Conservation (phyloP, 345 rosid genomes). For the Salix koriyanagi region DNA sequence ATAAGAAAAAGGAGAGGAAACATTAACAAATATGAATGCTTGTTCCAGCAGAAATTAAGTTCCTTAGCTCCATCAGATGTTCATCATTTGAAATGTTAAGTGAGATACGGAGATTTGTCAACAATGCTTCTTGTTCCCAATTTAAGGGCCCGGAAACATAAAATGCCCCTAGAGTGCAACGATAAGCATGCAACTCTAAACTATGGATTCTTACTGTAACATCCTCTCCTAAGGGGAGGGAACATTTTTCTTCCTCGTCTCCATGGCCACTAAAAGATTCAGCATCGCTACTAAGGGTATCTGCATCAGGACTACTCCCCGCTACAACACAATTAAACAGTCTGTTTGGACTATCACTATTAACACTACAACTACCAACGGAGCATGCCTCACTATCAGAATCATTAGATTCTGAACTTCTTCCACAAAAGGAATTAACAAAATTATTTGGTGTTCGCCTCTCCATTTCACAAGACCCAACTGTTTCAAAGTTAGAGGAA, state of each 20-base stretch:
- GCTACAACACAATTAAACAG: neutral
- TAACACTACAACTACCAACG: conserved; percentile 34
- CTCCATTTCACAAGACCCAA: conserved; percentile 2
- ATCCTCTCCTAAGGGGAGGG: neutral
- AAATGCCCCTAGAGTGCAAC: conserved; percentile 39
- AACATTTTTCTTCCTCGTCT: neutral
- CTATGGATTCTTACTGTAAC: conserved; percentile 17
- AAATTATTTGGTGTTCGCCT: neutral
- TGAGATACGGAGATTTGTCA: conserved; percentile 65
- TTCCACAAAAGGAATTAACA: conserved; percentile 21
- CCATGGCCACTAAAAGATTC: conserved; percentile 6
- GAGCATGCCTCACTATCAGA: conserved; percentile 31
- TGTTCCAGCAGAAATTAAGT: conserved; percentile 11
- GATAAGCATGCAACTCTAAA: conserved; percentile 23
- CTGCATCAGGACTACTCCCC: neutral
- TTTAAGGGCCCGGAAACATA: conserved; percentile 63
- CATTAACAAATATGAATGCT: conserved; percentile 9
- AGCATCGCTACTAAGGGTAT: conserved; percentile 9
- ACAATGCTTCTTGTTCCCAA: conserved; percentile 76
- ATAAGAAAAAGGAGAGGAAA: neutral
- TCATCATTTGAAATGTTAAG: conserved; percentile 74
- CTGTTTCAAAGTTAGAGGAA: conserved; percentile 3
- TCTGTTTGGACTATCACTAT: neutral
- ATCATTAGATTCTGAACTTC: conserved; percentile 27
- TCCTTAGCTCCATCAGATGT: conserved; percentile 53